A percentile compares a stretch with the other conserved stretches of the same genome.
phyloP scores from a whole-genome alignment of 1,284 basidiomycete species.

The Fomitopsis palustris region DNA sequence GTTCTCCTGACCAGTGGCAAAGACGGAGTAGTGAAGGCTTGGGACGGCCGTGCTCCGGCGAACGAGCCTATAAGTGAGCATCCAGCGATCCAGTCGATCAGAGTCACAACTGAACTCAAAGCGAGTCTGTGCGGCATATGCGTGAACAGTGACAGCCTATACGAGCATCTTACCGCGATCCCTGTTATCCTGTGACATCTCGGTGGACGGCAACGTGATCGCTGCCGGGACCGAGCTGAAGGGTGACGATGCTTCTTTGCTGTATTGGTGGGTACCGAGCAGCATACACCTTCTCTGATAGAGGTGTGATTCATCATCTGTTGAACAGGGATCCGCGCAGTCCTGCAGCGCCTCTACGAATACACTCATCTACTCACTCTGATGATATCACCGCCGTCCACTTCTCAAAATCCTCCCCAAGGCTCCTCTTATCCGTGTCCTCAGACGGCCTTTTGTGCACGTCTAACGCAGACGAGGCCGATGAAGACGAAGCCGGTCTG shows the following conservation, averaged over 20 bases:
- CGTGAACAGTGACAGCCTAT: constrained; percentile 37
- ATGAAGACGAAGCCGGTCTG: constrained; percentile 73
- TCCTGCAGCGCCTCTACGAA: constrained; percentile 44
- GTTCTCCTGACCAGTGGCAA: constrained; percentile 57
- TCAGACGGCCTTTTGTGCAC: constrained; percentile 70
- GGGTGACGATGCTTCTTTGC: constrained; percentile 64
- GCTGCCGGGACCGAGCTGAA: constrained; percentile 70
- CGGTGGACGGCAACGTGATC: constrained; percentile 59
- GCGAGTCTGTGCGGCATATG: constrained; percentile 15
- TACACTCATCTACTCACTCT: constrained; percentile 67
- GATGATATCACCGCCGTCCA: constrained; percentile 73
- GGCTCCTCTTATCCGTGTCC: constrained; percentile 61
- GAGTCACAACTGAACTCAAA: constrained; percentile 44
- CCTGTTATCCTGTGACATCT: constrained; percentile 67
- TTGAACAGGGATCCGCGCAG: constrained; percentile 56
- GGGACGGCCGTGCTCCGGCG: constrained; percentile 62
- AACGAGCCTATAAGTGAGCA: constrained; percentile 57
- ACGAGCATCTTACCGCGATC: constrained; percentile 40
- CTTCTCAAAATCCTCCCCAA: constrained; percentile 37
- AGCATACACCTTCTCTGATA: not conserved
- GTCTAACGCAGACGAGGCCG: constrained; percentile 61
- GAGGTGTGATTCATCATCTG: not conserved
- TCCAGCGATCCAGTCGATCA: constrained; percentile 6
- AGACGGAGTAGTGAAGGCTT: constrained; percentile 62
- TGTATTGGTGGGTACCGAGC: constrained; percentile 60